Evolutionary conservation across 352 stramenopile genomes (phyloP).

Genomic region (Plasmopara viticola): DNA sequence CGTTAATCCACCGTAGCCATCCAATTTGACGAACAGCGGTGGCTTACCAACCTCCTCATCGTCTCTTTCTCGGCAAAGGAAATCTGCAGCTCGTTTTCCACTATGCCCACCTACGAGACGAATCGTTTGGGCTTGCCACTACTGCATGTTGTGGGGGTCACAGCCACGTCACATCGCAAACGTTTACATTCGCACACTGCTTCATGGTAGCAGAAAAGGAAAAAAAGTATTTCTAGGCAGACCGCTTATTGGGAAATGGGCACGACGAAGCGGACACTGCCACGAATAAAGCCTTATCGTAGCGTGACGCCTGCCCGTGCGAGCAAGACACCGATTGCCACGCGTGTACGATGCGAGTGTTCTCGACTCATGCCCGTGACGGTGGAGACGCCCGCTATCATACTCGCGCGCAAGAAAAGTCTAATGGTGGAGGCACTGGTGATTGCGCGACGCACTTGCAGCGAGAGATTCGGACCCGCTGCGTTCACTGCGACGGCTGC

Average conservation of each 20-base stretch:
- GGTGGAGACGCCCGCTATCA: conserved; percentile 43
- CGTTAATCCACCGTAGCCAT: too few species aligned
- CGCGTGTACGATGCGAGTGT: conserved; percentile 46
- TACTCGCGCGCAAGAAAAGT: conserved; percentile 43
- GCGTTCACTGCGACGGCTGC: conserved; percentile 40
- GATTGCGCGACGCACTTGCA: conserved; percentile 41
- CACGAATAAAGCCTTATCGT: conserved; percentile 63
- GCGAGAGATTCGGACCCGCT: conserved; percentile 48
- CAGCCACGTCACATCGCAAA: too few species aligned
- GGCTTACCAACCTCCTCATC: too few species aligned
- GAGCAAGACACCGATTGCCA: conserved; percentile 57
- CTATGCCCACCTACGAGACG: too few species aligned
- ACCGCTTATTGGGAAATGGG: conserved; percentile 79
- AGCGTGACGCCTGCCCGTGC: conserved; percentile 52
- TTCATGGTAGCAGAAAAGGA: too few species aligned
- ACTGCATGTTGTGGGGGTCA: too few species aligned
- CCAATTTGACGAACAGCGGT: too few species aligned
- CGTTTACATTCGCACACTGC: too few species aligned
- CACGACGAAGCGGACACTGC: conserved; percentile 75
- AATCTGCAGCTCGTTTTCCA: too few species aligned
- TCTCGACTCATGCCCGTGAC: conserved; percentile 46
- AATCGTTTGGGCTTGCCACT: too few species aligned
- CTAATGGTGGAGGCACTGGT: conserved; percentile 37
- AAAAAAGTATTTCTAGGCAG: too few species aligned
- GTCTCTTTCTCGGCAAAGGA: too few species aligned